Conservation (phyloP, 108 stramenopile species). For the Stephanodiscus minutulus region DNA sequence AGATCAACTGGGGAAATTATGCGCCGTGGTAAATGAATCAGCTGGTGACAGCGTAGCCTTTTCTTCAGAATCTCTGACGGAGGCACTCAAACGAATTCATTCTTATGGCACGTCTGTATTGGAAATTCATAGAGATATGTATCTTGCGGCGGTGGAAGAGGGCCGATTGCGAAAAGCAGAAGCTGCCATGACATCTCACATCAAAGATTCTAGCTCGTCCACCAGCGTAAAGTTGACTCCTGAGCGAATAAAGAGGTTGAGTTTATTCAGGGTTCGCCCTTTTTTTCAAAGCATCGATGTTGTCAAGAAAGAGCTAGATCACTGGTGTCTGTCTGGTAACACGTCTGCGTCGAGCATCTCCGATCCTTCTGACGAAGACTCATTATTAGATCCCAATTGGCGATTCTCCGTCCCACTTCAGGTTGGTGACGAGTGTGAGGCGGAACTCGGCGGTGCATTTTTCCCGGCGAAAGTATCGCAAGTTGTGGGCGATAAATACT, state of each 20-base stretch:
- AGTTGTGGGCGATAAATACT: conserved; percentile 54
- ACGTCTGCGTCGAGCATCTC: conserved; percentile 5
- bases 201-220: conserved; percentile 30
- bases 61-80: conserved; percentile 48
- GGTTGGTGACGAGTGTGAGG: conserved; percentile 78
- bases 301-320: conserved; percentile 51
- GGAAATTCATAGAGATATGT: conserved; percentile 85
- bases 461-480: conserved; percentile 70
- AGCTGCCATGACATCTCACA: conserved; percentile 74
- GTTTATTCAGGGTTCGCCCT: conserved; percentile 70
- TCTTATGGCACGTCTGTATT: conserved; percentile 64
- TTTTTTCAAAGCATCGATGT: conserved; percentile 70
- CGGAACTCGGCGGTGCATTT: conserved; percentile 86
- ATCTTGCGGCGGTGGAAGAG: conserved; percentile 81
- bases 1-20: conserved; percentile 46
- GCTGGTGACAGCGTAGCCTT: conserved; percentile 37
- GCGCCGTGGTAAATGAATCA: conserved; percentile 50
- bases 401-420: conserved; percentile 66
- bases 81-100: conserved; percentile 63
- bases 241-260: conserved; percentile 73
- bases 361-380: neutral
- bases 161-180: conserved; percentile 68
- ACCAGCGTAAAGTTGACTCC: conserved; percentile 54
- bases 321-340: conserved; percentile 58
- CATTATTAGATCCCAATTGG: conserved; percentile 62